Evolutionary conservation across 1,284 basidiomycete genomes (phyloP).

Genomic region (Jaminaea rosea): DNA sequence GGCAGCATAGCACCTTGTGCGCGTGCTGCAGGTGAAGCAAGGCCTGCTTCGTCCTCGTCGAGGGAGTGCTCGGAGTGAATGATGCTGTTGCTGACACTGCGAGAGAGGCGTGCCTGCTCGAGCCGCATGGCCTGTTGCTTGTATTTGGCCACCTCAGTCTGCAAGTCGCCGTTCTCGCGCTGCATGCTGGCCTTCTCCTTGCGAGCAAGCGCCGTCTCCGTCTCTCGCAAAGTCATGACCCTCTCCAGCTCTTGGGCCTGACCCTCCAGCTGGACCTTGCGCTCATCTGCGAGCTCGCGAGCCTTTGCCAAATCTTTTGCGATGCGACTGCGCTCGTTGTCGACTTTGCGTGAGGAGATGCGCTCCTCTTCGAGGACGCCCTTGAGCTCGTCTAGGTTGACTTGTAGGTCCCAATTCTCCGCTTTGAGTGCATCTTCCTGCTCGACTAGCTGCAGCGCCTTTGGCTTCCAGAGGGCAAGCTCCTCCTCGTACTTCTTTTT

Average conservation of each 20-base stretch:
- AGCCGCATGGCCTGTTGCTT: slow-evolving; percentile 55
- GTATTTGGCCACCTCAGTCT: slow-evolving; percentile 63
- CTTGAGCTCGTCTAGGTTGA: slow-evolving; percentile 74
- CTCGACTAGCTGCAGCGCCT: slow-evolving; percentile 46
- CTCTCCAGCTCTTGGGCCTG: slow-evolving; percentile 58
- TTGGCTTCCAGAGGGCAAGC: slow-evolving; percentile 33
- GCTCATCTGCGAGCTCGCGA: slow-evolving; percentile 69
- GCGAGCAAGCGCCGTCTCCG: slow-evolving; percentile 78
- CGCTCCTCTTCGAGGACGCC: slow-evolving; percentile 63
- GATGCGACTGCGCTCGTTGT: slow-evolving; percentile 72
- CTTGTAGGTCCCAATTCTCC: slow-evolving; percentile 97
- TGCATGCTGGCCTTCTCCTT: slow-evolving; percentile 76
- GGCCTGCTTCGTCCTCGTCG: slow-evolving; percentile 13
- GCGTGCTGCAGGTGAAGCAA: too few species aligned
- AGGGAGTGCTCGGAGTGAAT: too few species aligned
- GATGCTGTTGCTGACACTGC: slow-evolving; percentile 6
- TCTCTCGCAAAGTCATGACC: slow-evolving; percentile 77
- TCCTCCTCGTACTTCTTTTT: slow-evolving; percentile 32
- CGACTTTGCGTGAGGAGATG: slow-evolving; percentile 60
- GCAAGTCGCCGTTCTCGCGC: slow-evolving; percentile 83
- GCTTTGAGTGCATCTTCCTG: slow-evolving; percentile 73
- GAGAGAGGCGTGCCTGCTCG: slow-evolving; percentile 3
- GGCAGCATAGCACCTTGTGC: neutral
- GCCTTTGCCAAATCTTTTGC: slow-evolving; percentile 64
- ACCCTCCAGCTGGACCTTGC: slow-evolving; percentile 77